Evolutionary conservation across 2,329 filamentous ascomycete genomes (phyloP).

Genomic region (Paraphoma sp.): DNA sequence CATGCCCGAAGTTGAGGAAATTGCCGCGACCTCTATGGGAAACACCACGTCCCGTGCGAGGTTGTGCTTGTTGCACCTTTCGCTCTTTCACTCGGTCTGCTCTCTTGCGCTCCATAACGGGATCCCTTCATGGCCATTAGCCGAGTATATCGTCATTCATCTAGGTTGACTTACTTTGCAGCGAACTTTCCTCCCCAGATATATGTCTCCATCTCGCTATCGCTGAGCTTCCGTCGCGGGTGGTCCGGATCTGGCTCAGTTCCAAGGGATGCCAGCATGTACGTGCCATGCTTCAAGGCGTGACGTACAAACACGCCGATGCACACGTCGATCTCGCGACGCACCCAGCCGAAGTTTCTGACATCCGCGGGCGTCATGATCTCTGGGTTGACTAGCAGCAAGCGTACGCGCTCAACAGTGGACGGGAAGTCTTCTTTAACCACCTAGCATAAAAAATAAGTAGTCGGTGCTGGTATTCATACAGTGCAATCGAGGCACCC

Average conservation of each 20-base stretch:
- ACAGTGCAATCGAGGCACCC: not conserved
- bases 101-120: not conserved
- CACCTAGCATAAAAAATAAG: not conserved
- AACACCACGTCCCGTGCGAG: not conserved
- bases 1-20: too few relatives aligned
- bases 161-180: not conserved
- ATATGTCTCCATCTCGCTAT: not conserved
- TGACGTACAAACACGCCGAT: slow-evolving; percentile 14
- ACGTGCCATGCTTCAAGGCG: slow-evolving; percentile 5
- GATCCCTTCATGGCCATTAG: not conserved
- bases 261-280: slow-evolving; percentile 9
- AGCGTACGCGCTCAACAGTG: slow-evolving; percentile 13
- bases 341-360: not conserved
- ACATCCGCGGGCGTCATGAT: slow-evolving; percentile 4
- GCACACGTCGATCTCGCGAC: not conserved
- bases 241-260: slow-evolving; percentile 2
- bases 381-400: slow-evolving; percentile 5
- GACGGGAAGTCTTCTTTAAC: slow-evolving; percentile 13
- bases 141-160: not conserved
- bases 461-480: not conserved
- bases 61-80: too few relatives aligned
- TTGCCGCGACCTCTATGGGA: too few relatives aligned
- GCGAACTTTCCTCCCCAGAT: slow-evolving; percentile 1
- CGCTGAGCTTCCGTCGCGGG: not conserved
- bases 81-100: too few relatives aligned